Base-by-base conservation (phyloP, 345 rosid genomes). In the Arabis alpina region DNA sequence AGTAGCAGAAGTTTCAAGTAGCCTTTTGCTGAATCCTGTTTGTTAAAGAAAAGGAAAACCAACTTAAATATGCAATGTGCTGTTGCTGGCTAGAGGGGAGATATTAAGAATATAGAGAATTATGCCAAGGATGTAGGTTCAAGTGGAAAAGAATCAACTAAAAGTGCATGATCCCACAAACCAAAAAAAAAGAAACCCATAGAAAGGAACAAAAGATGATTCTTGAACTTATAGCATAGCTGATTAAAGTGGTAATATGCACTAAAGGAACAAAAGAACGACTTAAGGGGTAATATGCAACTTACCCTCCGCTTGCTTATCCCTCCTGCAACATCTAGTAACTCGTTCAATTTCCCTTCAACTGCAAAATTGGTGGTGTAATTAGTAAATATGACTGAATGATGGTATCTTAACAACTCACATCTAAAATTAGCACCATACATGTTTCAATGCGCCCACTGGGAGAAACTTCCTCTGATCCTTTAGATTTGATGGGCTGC, bases 1-100 rank as follows among this genome's bases (percentile, higher is more conserved):
- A 89, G 95, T 76, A 91, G 89, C 75, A 94, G 83, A 74, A 94
- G 97, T 84, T 94, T 91, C 85, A 94, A 82, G 78, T 91, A 94
- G 61, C 93, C 92, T 78, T 83, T 91, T 65, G 93, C 80, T 47
- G 99, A 87, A 75, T 94, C 99, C 99, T 94, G 83, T 56, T 47
- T 75, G n/a, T 56, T 45, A 11, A 47, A 49, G 62, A 71, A 76
- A 54, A 77, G 71, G 57, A 64, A 24, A 61, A 68, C 27, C 16
- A 57, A 49, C 53, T 32, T 60, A 76, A 54, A 70, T 72, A 61
- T 30, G 44, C 44, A 61, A 8, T 44, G 55, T 14, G 43, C 30
- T 16, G 23, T 61, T 59, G 44, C 47, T 54, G 24, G 12, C 37
- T 19, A 16, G 45, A 50, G 43, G 14, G 51, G 15, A 24, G 25